Percentiles rank a stretch among this genome's conserved stretches.
phyloP scores from a whole-genome alignment of 2,329 filamentous ascomycete genomes.

The Colletotrichum lentis region DNA sequence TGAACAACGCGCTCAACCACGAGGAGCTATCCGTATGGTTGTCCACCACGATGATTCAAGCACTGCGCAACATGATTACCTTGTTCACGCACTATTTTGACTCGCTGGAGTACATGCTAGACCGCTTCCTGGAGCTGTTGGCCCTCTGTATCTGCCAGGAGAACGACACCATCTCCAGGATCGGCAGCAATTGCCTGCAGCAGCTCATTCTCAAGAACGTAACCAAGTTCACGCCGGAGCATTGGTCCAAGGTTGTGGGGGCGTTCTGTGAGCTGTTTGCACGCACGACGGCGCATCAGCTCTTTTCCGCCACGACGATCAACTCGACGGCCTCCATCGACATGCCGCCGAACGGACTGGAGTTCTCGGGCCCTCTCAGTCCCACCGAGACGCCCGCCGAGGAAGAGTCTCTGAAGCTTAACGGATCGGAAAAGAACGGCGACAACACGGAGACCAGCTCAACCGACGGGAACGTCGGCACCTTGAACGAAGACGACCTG shows the following conservation, averaged over 20 bases:
- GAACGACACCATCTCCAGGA: conserved; percentile 96
- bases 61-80: conserved; percentile 96
- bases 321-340: conserved; percentile 61
- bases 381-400: conserved; percentile 55
- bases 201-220: conserved; percentile 97
- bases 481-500: conserved; percentile 48
- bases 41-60: conserved; percentile 99
- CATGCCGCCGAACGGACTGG: conserved; percentile 61
- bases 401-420: conserved; percentile 69
- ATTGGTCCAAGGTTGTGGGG: conserved; percentile 94
- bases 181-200: conserved; percentile 97
- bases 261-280: conserved; percentile 97
- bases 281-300: conserved; percentile 89
- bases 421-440: conserved; percentile 58
- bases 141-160: conserved; percentile 98
- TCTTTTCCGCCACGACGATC: conserved; percentile 83
- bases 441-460: conserved; percentile 46
- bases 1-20: conserved; percentile 93
- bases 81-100: conserved; percentile 99
- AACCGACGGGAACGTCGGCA: conserved; percentile 42
- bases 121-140: conserved; percentile 93
- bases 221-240: conserved; percentile 82
- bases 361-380: conserved; percentile 57
- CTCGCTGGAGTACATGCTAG: conserved; percentile 95
- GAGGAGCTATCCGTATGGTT: conserved; percentile 98